Percentiles rank a stretch among this genome's conserved stretches.
These are phyloP conservation scores for Cladophialophora psammophila DNA, from an alignment of 2,329 filamentous ascomycete genomes.

Conservation along the genomic window DNA sequence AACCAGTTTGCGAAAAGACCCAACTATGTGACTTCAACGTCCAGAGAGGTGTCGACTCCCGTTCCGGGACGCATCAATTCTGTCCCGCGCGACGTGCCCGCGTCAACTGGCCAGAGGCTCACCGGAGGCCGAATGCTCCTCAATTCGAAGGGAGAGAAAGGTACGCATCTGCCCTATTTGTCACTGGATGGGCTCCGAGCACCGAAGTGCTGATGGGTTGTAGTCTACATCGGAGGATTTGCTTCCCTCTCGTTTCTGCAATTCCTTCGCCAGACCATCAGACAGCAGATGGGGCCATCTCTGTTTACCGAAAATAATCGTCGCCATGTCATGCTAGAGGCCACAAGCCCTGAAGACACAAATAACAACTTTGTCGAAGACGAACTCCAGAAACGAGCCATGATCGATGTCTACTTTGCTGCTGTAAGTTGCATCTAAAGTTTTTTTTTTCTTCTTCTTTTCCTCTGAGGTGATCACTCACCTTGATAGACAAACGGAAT, in stretches of 20 bases:
- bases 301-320: constrained; percentile 61
- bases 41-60: background rate
- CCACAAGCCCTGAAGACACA: constrained; percentile 49
- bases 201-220: background rate
- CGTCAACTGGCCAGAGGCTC: constrained; percentile 40
- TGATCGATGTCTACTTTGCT: constrained; percentile 45
- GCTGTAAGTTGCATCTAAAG: constrained; percentile 37
- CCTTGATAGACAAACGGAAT: constrained; percentile 51
- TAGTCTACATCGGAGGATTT: constrained; percentile 60
- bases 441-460: no score
- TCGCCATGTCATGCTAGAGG: constrained; percentile 63
- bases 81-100: constrained; percentile 35
- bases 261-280: constrained; percentile 57
- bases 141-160: constrained; percentile 61
- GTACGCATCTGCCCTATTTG: constrained; percentile 42
- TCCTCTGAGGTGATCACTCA: background rate
- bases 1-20: background rate
- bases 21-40: background rate
- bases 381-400: constrained; percentile 45
- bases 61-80: background rate
- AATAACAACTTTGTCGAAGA: constrained; percentile 47
- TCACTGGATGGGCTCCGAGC: background rate
- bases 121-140: constrained; percentile 56
- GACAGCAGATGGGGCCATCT: constrained; percentile 62
- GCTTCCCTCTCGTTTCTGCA: constrained; percentile 65